Conservation (phyloP, 2,329 filamentous ascomycete species). For the Annulohypoxylon truncatum region DNA sequence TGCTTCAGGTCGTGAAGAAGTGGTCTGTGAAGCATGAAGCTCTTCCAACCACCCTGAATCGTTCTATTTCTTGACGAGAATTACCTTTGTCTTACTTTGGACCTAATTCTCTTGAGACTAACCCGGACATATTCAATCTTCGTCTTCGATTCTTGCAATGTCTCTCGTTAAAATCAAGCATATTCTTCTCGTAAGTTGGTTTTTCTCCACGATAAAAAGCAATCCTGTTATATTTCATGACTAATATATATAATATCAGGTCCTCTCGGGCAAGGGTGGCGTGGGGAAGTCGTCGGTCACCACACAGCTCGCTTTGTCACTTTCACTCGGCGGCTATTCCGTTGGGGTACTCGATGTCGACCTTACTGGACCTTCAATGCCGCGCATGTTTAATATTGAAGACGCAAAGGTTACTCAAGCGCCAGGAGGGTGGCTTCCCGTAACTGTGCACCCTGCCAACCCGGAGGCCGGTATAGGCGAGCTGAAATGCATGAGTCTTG, state of each 20-base stretch:
- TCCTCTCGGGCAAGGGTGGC: conserved; percentile 96
- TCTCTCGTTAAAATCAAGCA: conserved; percentile 78
- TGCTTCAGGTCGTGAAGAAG: conserved; percentile 10
- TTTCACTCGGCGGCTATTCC: conserved; percentile 85
- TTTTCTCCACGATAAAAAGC: not conserved
- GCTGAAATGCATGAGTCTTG: conserved; percentile 89
- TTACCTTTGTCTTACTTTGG: not conserved
- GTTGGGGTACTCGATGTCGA: conserved; percentile 97
- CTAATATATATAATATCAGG: conserved; percentile 53
- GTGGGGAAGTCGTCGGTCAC: conserved; percentile 99
- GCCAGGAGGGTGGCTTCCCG: conserved; percentile 91
- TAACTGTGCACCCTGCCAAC: conserved; percentile 78
- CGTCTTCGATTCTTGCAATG: conserved; percentile 57
- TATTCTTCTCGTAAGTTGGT: conserved; percentile 73
- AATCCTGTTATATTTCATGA: not conserved
- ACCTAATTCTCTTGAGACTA: not conserved
- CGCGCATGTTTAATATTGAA: conserved; percentile 92
- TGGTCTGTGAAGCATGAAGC: conserved; percentile 30
- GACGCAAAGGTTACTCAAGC: conserved; percentile 90
- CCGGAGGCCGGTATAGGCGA: conserved; percentile 66
- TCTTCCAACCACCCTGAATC: conserved; percentile 37
- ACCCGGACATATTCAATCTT: not conserved
- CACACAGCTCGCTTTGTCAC: conserved; percentile 90
- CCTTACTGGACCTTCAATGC: conserved; percentile 95
- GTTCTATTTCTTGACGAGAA: not conserved